Conservation (phyloP, 352 stramenopile species). For the Discostella stelligera region DNA sequence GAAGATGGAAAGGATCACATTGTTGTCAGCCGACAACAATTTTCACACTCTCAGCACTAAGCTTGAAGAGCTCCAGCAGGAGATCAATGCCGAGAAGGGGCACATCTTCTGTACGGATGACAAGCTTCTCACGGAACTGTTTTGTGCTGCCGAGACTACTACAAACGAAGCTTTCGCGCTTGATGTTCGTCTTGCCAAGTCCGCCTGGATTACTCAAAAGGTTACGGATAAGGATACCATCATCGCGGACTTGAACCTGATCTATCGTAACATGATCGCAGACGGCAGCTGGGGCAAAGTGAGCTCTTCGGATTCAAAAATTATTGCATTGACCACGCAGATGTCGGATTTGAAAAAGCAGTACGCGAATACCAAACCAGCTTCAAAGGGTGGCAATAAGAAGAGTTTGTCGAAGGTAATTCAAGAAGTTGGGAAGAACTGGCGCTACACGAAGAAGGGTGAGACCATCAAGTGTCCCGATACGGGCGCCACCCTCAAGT, state of each 20-base stretch:
- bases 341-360: slow-evolving; percentile 11
- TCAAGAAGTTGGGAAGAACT: slow-evolving; percentile 4
- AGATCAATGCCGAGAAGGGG: slow-evolving; percentile 16
- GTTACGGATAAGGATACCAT: not conserved
- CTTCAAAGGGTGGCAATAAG: too few species aligned
- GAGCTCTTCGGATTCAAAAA: slow-evolving; percentile 17
- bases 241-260: slow-evolving; percentile 3
- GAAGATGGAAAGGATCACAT: slow-evolving; percentile 10
- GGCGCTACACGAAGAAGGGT: slow-evolving; percentile 1
- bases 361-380: not conserved
- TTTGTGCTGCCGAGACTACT: slow-evolving; percentile 11
- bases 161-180: slow-evolving; percentile 7
- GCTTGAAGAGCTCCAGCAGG: slow-evolving; percentile 7
- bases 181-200: slow-evolving; percentile 3
- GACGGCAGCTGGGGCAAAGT: slow-evolving; percentile 14
- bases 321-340: slow-evolving; percentile 21
- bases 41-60: not conserved
- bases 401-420: too few species aligned
- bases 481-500: not conserved
- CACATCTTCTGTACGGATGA: slow-evolving; percentile 5
- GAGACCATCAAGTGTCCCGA: not conserved
- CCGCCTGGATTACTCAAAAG: too few species aligned
- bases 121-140: slow-evolving; percentile 11
- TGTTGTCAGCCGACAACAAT: slow-evolving; percentile 5
- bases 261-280: slow-evolving; percentile 21